Evolutionary conservation across 1,284 basidiomycete species (phyloP), one percentile per base, ranked within the genome.

Genomic region (Cutaneotrichosporon sp.): DNA sequence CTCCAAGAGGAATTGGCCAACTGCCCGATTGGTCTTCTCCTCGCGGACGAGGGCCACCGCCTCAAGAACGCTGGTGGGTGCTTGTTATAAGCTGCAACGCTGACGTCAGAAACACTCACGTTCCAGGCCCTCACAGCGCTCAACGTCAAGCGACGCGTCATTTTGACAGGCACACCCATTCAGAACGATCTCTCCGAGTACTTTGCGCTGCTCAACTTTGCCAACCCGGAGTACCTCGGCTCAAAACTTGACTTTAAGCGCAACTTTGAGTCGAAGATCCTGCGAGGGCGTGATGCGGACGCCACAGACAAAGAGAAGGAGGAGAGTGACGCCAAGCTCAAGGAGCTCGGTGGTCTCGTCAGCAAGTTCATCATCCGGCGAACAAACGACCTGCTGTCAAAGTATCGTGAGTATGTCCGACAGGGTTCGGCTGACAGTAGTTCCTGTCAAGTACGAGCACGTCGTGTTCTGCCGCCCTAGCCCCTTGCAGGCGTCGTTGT

Each of bases 361-460:
- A 90, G 86, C 64, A 91, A 90, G 70, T 97, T 99, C 76, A 97
- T 99, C 76, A 98, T 99, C 57, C 83, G 96, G 26, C 80, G 94
- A 46, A 97, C 96, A 15, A 99, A 99, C 69, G 96, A 98, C 68
- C 77, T 99, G 18, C 80, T 98, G 20, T 96, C 92, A 33, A 99
- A 99, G 77, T 99, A 98, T 68, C 74, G 92, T 93, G 58, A 61
- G 90, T 83, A 15, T 21, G 1, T 13, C n/a, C 26, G 13, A 8
- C 20, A 7, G 13, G 13, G 21, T 22, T 15, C 13, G n/a, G n/a
- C 36, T 49, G 40, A 41, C 15, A 17, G 8, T 62, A 96, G 92
- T 99, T 40, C 94, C 94, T 4, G 90, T 98, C 77, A 99, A 99
- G 73, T 97, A 98, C 77, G 94, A 98, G 75, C 92, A 97, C 59